A percentile compares a stretch with the other conserved stretches of the same genome.
These are phyloP conservation scores for Powellomyces hirtus DNA, from an alignment of 192 early-diverging fungal genomes.

Conservation along the genomic window DNA sequence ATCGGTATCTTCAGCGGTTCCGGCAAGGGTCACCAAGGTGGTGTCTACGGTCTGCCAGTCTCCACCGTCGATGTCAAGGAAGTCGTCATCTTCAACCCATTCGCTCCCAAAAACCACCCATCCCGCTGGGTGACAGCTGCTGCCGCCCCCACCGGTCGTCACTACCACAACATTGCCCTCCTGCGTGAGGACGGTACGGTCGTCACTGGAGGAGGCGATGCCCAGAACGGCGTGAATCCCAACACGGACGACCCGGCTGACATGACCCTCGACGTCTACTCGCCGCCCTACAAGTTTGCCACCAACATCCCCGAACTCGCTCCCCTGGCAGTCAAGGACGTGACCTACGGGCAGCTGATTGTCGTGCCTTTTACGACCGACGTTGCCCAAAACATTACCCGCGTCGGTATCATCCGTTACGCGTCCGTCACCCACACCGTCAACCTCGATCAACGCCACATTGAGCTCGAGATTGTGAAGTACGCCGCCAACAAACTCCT, in stretches of 20 bases:
- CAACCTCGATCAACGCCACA: constrained; percentile 33
- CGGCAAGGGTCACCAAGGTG: constrained; percentile 23
- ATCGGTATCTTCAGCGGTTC: constrained; percentile 11
- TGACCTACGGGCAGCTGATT: constrained; percentile 15
- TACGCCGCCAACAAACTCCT: constrained; percentile 12
- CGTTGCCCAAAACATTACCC: not conserved
- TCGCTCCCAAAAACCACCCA: not conserved
- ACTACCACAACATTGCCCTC: constrained; percentile 37
- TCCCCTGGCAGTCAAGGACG: not conserved
- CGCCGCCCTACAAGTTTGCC: constrained; percentile 21
- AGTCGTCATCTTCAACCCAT: constrained; percentile 36
- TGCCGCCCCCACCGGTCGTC: constrained; percentile 8
- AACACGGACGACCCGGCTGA: not conserved
- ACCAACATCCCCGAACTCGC: constrained; percentile 31
- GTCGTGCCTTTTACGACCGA: constrained; percentile 14
- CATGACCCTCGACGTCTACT: constrained; percentile 21
- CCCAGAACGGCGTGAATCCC: constrained; percentile 36
- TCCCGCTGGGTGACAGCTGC: constrained; percentile 15
- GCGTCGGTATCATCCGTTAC: constrained; percentile 28
- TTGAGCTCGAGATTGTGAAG: constrained; percentile 26
- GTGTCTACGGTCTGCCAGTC: constrained; percentile 9
- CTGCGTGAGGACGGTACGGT: constrained; percentile 35
- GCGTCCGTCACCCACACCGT: constrained; percentile 24
- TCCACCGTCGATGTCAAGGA: constrained; percentile 18
- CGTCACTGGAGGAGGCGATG: constrained; percentile 44